phyloP scores from a whole-genome alignment of 306 rosid species.

The Trifolium dubium region DNA sequence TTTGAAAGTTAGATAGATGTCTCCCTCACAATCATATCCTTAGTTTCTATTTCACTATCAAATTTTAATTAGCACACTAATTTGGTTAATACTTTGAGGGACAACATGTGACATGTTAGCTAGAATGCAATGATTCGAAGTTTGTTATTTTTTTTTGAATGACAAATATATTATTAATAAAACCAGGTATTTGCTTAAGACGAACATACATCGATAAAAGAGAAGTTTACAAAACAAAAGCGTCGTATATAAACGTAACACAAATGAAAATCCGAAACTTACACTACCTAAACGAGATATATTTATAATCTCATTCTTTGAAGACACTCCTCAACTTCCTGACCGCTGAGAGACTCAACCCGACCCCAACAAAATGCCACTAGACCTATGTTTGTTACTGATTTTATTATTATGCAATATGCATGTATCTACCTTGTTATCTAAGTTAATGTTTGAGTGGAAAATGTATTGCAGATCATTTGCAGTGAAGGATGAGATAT shows the following conservation, averaged over 20 bases:
- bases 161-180: too few species aligned
- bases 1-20: background rate
- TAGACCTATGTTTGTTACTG: background rate
- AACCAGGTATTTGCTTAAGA: too few species aligned
- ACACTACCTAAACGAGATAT: too few species aligned
- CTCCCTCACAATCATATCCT: background rate
- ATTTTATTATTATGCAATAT: background rate
- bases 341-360: too few species aligned
- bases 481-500: constrained; percentile 94
- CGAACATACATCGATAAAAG: too few species aligned
- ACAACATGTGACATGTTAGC: constrained; percentile 1
- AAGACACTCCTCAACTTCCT: too few species aligned
- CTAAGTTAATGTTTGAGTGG: constrained; percentile 18
- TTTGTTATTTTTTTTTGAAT: background rate
- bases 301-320: too few species aligned
- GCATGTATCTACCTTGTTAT: background rate
- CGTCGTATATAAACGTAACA: too few species aligned
- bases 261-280: too few species aligned
- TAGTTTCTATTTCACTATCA: background rate
- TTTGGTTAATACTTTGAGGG: background rate
- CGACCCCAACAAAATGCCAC: too few species aligned
- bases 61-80: background rate
- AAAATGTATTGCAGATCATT: constrained; percentile 68
- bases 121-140: background rate
- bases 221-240: too few species aligned